phyloP scores from a whole-genome alignment of 495 filamentous ascomycete species.

The Hypomontagnella monticulosa region DNA sequence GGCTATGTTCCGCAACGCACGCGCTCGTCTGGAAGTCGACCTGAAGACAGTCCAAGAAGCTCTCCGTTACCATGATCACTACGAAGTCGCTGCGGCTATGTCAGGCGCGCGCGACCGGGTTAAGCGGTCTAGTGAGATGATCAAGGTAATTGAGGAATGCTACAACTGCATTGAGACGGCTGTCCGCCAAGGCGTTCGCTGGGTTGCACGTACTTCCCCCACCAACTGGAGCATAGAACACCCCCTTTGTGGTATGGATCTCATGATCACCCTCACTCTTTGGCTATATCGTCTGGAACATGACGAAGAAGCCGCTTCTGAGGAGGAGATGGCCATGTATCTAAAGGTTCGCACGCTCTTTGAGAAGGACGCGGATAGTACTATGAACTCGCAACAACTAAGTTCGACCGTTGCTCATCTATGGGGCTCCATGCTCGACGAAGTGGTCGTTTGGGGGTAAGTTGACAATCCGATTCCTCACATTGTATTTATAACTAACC shows the following conservation, averaged over 20 bases:
- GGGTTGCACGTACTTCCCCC: conserved; percentile 95
- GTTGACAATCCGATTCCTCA: conserved; percentile 42
- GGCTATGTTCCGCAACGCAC: conserved; percentile 95
- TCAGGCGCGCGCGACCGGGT: conserved; percentile 90
- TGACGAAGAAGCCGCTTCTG: conserved; percentile 92
- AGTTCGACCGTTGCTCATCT: conserved; percentile 93
- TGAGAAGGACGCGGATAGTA: conserved; percentile 84
- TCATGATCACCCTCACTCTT: conserved; percentile 98
- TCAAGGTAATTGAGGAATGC: conserved; percentile 97
- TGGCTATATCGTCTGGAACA: conserved; percentile 99
- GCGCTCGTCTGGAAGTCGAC: conserved; percentile 91
- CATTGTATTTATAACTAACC: conserved; percentile 57
- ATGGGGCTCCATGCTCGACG: conserved; percentile 98
- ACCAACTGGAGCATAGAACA: conserved; percentile 99
- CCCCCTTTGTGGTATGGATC: conserved; percentile 92
- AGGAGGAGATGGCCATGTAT: conserved; percentile 93
- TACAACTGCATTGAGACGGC: conserved; percentile 98
- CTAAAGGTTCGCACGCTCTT: conserved; percentile 93
- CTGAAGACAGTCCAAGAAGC: conserved; percentile 96
- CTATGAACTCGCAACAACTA: conserved; percentile 76
- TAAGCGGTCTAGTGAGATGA: conserved; percentile 95
- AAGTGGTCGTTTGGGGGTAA: conserved; percentile 97
- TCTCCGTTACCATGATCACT: conserved; percentile 94
- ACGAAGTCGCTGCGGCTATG: conserved; percentile 97
- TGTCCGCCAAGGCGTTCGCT: conserved; percentile 92